Base-by-base conservation (phyloP, 108 stramenopile genomes). In the Cyclotella baltica region DNA sequence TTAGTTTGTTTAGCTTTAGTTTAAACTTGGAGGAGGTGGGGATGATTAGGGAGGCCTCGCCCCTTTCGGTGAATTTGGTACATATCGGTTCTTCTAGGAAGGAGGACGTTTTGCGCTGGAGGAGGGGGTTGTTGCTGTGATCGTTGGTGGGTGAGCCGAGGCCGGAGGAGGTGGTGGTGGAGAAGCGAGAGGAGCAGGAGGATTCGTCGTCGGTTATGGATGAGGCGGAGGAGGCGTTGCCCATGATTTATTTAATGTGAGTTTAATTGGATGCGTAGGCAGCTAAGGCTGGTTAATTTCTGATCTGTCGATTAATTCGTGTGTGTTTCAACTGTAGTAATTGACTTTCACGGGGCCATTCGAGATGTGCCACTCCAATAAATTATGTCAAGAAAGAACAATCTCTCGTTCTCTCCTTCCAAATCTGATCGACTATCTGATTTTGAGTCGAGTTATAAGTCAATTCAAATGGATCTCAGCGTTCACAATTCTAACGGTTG, bases 51-150 rank as follows among this genome's bases (percentile, higher is more conserved):
- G 75, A 15, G 13, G 86, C 65, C 43, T 71, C 53, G 20, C 93
- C 93, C 51, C 85, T 75, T 20, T 88, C 84, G 2, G 92, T 95
- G 22, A 11, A 4, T 56, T 95, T 95, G 27, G 52, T 66, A 9
- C 82, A 83, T 18, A 92, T 69, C n/a, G 89, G 91, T 63, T 78
- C 79, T 59, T 80, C 83, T 16, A 84, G 56, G 57, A 76, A 76
- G 35, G 79, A 76, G 28, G 75, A 76, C 23, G 28, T 31, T 62
- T 76, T 83, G 20, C 75, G 70, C 38, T 67, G 72, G 20, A 69
- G 29, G 38, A 65, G 59, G 1, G 59, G 59, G 31, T 34, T 15
- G 5, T n/a, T 16, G 34, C 59, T 34, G 34, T 9, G 28, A 20
- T 18, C 2, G 34, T 18, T 34, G 20, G 5, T 31, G 28, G 58